These are phyloP conservation scores for Aquilaria agallochum DNA, from an alignment of 441 rosid species.

Conservation along the genomic window DNA sequence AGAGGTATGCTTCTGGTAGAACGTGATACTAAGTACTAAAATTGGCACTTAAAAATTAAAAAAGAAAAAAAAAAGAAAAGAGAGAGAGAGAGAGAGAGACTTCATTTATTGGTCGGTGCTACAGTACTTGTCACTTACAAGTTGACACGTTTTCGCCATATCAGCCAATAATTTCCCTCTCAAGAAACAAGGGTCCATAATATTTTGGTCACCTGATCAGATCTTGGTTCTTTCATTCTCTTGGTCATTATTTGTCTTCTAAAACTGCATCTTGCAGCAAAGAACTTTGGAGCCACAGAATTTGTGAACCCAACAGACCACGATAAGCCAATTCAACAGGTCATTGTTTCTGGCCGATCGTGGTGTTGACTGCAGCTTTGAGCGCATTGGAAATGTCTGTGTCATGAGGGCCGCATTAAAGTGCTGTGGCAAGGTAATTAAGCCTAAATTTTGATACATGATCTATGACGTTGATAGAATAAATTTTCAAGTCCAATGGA, in stretches of 20 bases:
- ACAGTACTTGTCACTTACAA: too few relatives aligned
- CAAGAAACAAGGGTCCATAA: too few relatives aligned
- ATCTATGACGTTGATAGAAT: neutral
- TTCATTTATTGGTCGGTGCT: too few relatives aligned
- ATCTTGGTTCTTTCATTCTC: too few relatives aligned
- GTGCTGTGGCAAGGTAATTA: conserved; percentile 89
- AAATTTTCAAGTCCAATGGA: conserved; percentile 9
- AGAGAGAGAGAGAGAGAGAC: too few relatives aligned
- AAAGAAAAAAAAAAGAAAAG: too few relatives aligned
- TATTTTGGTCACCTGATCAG: too few relatives aligned
- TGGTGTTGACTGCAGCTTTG: conserved; percentile 96
- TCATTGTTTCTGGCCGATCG: conserved; percentile 84
- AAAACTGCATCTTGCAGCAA: conserved; percentile 44
- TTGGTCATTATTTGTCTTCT: too few relatives aligned
- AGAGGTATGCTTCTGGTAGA: conserved; percentile 34
- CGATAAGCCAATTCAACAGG: conserved; percentile 87
- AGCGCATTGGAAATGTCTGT: conserved; percentile 90
- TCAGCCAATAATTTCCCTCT: too few relatives aligned
- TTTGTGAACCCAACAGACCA: conserved; percentile 95
- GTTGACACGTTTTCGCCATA: too few relatives aligned
- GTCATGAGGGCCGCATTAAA: conserved; percentile 95
- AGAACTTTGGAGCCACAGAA: conserved; percentile 89
- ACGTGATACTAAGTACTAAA: neutral
- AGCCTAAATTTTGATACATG: conserved; percentile 3
- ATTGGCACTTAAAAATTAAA: neutral